Evolutionary conservation across 768 basidiomycete species (phyloP).

Genomic region (Mycena rosella): DNA sequence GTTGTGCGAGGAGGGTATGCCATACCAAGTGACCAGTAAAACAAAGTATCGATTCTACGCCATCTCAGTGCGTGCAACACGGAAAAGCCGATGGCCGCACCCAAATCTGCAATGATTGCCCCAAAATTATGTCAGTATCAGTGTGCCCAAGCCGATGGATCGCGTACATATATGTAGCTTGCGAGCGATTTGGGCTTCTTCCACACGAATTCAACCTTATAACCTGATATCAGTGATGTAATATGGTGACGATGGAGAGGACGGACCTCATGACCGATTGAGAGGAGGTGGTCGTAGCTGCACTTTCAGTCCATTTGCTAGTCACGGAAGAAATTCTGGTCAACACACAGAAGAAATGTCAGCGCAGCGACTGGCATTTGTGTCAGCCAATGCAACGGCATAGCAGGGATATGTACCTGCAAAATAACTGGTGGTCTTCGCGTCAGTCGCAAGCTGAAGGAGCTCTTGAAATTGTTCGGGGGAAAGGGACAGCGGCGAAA

Average conservation of each 20-base stretch:
- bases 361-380: conserved; percentile 15
- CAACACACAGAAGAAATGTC: conserved; percentile 10
- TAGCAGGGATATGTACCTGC: conserved; percentile 7
- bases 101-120: conserved; percentile 10
- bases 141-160: too few species aligned
- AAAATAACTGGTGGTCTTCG: conserved; percentile 29
- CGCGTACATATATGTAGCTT: conserved; percentile 23
- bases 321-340: too few species aligned
- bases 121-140: not conserved
- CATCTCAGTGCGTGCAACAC: too few species aligned
- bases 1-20: too few species aligned
- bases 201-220: conserved; percentile 22
- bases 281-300: conserved; percentile 23
- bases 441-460: conserved; percentile 12
- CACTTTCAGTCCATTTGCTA: not conserved
- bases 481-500: too few species aligned
- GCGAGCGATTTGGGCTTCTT: conserved; percentile 14
- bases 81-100: not conserved
- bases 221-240: too few species aligned
- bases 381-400: not conserved
- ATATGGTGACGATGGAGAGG: not conserved
- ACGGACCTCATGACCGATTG: conserved; percentile 15
- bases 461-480: too few species aligned
- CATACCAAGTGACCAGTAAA: conserved; percentile 15
- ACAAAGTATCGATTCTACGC: conserved; percentile 28